Conservation (phyloP, 768 basidiomycete species). For the Vishniacozyma victoriae region DNA sequence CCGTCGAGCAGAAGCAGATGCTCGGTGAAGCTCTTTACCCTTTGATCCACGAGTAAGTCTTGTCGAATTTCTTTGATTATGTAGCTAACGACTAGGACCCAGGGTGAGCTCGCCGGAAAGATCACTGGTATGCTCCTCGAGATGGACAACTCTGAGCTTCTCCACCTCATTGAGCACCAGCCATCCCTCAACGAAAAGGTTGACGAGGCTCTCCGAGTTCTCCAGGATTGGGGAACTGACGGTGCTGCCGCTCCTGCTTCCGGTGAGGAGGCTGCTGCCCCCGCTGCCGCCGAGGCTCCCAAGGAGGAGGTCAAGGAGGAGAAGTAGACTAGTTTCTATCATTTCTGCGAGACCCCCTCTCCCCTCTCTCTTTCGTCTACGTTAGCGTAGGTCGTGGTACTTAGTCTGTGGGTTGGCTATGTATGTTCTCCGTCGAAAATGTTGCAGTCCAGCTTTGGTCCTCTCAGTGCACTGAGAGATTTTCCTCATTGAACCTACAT, state of each 20-base stretch:
- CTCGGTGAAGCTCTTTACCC: conserved; percentile 94
- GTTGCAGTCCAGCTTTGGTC: too few relatives aligned
- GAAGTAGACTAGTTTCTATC: too few relatives aligned
- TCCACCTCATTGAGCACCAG: conserved; percentile 74
- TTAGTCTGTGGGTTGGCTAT: too few relatives aligned
- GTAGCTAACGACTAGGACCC: conserved; percentile 51
- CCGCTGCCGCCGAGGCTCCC: conserved; percentile 6
- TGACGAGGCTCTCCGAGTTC: conserved; percentile 78
- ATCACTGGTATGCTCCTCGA: conserved; percentile 98
- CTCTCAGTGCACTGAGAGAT: too few relatives aligned
- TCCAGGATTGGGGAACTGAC: conserved; percentile 70
- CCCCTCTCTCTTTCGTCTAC: too few relatives aligned
- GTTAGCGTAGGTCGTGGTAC: too few relatives aligned
- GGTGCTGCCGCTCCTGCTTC: conserved; percentile 35
- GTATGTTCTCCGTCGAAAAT: too few relatives aligned
- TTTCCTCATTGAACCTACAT: too few relatives aligned
- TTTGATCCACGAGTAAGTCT: conserved; percentile 70
- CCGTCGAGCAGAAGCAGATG: conserved; percentile 96
- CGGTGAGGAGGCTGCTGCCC: conserved; percentile 8
- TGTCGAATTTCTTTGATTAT: not conserved
- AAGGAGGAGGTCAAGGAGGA: conserved; percentile 27
- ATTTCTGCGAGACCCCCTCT: too few relatives aligned
- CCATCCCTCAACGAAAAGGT: conserved; percentile 86
- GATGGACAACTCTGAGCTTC: conserved; percentile 93
- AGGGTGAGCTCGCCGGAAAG: conserved; percentile 94